phyloP scores from a whole-genome alignment of 768 basidiomycete species.

The Clathrus columnatus region DNA sequence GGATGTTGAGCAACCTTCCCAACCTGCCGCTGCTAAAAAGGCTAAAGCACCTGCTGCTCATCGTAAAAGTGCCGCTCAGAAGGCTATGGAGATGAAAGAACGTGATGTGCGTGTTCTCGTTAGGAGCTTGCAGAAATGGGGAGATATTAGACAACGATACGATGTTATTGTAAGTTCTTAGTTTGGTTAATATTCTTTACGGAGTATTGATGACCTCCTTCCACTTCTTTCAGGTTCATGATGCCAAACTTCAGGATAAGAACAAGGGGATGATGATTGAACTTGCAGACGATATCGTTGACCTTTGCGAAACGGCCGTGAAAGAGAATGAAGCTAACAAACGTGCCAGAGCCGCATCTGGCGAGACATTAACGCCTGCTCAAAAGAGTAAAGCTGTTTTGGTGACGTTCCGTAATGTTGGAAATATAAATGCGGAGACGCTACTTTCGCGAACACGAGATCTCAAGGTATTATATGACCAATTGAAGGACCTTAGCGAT shows the following conservation, averaged over 20 bases:
- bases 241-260: conserved; percentile 88
- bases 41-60: conserved; percentile 62
- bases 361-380: conserved; percentile 84
- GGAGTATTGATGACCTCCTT: conserved; percentile 2
- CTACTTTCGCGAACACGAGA: conserved; percentile 85
- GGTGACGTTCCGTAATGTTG: conserved; percentile 80
- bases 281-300: conserved; percentile 87
- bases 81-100: conserved; percentile 94
- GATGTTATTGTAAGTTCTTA: conserved; percentile 75
- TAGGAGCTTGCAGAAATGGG: conserved; percentile 94
- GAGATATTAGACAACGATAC: conserved; percentile 91
- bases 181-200: conserved; percentile 6
- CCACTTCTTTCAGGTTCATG: conserved; percentile 51
- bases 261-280: conserved; percentile 88
- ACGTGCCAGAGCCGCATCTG: conserved; percentile 62
- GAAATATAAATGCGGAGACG: conserved; percentile 96
- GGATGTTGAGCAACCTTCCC: conserved; percentile 71
- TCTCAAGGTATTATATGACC: conserved; percentile 77
- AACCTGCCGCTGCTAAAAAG: conserved; percentile 61
- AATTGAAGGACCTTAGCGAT: conserved; percentile 50
- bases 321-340: conserved; percentile 79
- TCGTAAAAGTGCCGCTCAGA: conserved; percentile 87
- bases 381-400: conserved; percentile 97
- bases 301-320: conserved; percentile 74
- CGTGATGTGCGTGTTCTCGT: conserved; percentile 93